Percentiles rank a stretch among this genome's conserved stretches.
Evolutionary conservation across 495 filamentous ascomycete genomes (phyloP).

Genomic region (Tuber microsphaerosporum): DNA sequence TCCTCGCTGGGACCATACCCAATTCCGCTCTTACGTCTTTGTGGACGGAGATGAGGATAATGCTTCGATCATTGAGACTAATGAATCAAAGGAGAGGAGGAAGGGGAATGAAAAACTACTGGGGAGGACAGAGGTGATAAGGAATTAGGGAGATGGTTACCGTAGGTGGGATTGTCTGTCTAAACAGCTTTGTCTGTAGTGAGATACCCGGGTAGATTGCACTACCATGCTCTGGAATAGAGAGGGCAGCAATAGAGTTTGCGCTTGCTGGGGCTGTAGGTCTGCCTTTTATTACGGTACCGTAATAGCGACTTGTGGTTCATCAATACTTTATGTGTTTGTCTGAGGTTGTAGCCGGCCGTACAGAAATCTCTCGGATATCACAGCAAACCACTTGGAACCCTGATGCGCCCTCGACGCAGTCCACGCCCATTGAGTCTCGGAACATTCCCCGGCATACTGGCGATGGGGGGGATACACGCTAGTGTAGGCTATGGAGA

Average conservation of each 20-base stretch:
- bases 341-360: not conserved
- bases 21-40: conserved; percentile 71
- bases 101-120: conserved; percentile 48
- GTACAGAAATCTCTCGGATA: not conserved
- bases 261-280: not conserved
- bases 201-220: not conserved
- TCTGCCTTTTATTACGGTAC: no score
- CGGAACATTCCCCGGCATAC: not conserved
- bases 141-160: not conserved
- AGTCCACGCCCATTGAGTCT: not conserved
- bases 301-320: not conserved
- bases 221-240: not conserved
- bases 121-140: conserved; percentile 15
- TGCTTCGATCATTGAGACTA: conserved; percentile 56
- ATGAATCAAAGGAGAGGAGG: conserved; percentile 56
- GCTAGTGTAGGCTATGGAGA: no score
- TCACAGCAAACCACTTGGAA: not conserved
- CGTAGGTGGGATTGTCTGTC: not conserved
- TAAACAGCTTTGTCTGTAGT: not conserved
- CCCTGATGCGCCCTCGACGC: not conserved
- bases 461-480: no score
- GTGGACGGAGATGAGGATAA: conserved; percentile 50
- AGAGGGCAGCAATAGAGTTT: not conserved
- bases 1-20: conserved; percentile 79
- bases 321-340: not conserved